Conservation (phyloP, 2,329 filamentous ascomycete genomes). For the Colletotrichum aenigma region DNA sequence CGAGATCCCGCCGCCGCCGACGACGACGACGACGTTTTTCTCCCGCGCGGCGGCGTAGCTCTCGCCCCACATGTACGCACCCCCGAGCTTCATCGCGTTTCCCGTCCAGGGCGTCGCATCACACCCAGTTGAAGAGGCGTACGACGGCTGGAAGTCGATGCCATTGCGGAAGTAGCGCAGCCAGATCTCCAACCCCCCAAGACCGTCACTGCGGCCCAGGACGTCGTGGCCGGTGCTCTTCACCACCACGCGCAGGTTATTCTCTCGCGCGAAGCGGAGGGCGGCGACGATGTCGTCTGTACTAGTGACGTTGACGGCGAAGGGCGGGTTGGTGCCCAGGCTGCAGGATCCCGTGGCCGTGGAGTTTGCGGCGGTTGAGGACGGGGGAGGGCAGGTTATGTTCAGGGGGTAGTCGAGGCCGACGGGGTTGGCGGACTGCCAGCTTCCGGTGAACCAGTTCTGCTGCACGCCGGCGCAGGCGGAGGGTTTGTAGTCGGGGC, state of each 20-base stretch:
- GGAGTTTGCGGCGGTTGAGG: not conserved
- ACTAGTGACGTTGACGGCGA: not conserved
- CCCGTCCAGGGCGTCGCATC: not conserved
- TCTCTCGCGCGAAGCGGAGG: not conserved
- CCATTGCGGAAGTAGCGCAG: not conserved
- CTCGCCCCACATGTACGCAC: not conserved
- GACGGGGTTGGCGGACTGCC: not conserved
- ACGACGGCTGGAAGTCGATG: not conserved
- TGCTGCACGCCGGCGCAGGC: not conserved
- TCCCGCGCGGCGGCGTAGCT: not conserved
- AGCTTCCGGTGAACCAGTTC: not conserved
- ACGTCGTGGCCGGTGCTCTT: not conserved
- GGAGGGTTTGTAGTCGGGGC: not conserved
- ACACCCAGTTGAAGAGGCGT: not conserved
- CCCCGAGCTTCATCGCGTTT: not conserved
- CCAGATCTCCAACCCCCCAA: not conserved
- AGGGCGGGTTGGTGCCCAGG: not conserved
- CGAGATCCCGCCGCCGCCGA: not conserved
- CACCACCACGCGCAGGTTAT: not conserved
- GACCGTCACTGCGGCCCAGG: not conserved
- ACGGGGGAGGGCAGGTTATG: not conserved
- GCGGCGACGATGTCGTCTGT: not conserved
- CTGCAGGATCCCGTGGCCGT: not conserved
- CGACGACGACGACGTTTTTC: not conserved
- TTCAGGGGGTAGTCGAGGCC: not conserved